These are phyloP conservation scores for Penicillium sp. DNA, from an alignment of 2,329 filamentous ascomycete species.

Conservation along the genomic window DNA sequence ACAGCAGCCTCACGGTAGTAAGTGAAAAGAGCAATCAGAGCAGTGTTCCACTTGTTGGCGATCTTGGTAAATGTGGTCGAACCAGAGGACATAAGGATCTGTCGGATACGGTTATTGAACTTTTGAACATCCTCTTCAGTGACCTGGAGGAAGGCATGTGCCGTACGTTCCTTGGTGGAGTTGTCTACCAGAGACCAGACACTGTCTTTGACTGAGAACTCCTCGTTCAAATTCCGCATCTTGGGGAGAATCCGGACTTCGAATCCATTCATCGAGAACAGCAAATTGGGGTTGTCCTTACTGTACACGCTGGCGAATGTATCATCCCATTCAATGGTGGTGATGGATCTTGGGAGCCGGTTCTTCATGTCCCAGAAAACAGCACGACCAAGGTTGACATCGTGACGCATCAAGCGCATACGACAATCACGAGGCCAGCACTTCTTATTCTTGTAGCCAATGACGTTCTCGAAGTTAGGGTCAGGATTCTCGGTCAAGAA, in stretches of 20 bases:
- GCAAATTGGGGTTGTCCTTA: conserved; percentile 87
- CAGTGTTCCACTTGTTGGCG: conserved; percentile 99
- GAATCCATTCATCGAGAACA: conserved; percentile 97
- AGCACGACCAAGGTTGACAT: conserved; percentile 92
- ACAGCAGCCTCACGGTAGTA: conserved; percentile 98
- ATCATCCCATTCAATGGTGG: conserved; percentile 98
- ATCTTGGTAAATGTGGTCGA: conserved; percentile 99
- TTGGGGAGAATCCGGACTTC: conserved; percentile 95
- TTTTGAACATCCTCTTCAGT: conserved; percentile 97
- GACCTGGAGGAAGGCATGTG: conserved; percentile 93
- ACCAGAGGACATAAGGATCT: conserved; percentile 99
- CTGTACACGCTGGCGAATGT: conserved; percentile 98
- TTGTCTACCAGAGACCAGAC: conserved; percentile 98
- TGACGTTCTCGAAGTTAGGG: conserved; percentile 98
- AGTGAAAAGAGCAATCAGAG: conserved; percentile 89
- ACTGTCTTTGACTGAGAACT: conserved; percentile 94
- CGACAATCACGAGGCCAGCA: conserved; percentile 97
- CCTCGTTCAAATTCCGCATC: conserved; percentile 86
- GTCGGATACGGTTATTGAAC: conserved; percentile 97
- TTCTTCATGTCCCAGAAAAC: conserved; percentile 99
- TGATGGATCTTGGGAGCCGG: conserved; percentile 82
- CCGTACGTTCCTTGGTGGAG: conserved; percentile 89
- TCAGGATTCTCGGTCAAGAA: conserved; percentile 97
- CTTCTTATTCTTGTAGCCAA: conserved; percentile 98
- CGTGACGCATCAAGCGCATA: conserved; percentile 97